Evolutionary conservation across 2,329 filamentous ascomycete genomes (phyloP).

Genomic region (Ambrosiella beaveri): DNA sequence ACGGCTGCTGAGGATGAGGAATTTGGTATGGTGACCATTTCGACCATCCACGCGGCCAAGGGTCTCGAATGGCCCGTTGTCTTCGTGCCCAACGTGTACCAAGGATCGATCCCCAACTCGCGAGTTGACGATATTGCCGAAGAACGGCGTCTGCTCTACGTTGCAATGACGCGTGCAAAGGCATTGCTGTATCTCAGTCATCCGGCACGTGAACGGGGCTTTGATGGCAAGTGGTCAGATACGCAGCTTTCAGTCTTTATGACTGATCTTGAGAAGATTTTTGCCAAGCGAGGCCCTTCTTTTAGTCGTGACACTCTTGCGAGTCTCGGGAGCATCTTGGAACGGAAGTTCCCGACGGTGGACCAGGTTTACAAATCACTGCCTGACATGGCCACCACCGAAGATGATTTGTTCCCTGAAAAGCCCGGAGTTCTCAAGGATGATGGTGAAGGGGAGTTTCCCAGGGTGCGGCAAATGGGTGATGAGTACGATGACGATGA

Average conservation of each 20-base stretch:
- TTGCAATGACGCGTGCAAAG: conserved; percentile 91
- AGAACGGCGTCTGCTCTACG: conserved; percentile 76
- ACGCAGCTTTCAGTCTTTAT: conserved; percentile 18
- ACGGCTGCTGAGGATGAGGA: conserved; percentile 42
- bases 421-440: conserved; percentile 32
- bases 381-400: conserved; percentile 35
- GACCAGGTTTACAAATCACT: conserved; percentile 35
- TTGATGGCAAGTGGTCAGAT: not conserved
- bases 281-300: conserved; percentile 49
- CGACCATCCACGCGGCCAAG: conserved; percentile 91
- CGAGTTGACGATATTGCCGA: conserved; percentile 74
- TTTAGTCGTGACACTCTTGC: conserved; percentile 45
- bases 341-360: conserved; percentile 40
- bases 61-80: conserved; percentile 93
- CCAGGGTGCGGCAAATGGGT: not conserved
- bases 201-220: conserved; percentile 25
- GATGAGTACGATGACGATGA: conserved; percentile 17
- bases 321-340: conserved; percentile 54
- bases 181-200: conserved; percentile 72
- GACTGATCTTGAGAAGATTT: conserved; percentile 16
- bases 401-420: conserved; percentile 52
- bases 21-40: conserved; percentile 56
- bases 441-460: conserved; percentile 2
- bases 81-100: conserved; percentile 78
- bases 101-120: conserved; percentile 79